These are phyloP conservation scores for Corchorus capsularis DNA, from an alignment of 345 rosid genomes.

Conservation along the genomic window DNA sequence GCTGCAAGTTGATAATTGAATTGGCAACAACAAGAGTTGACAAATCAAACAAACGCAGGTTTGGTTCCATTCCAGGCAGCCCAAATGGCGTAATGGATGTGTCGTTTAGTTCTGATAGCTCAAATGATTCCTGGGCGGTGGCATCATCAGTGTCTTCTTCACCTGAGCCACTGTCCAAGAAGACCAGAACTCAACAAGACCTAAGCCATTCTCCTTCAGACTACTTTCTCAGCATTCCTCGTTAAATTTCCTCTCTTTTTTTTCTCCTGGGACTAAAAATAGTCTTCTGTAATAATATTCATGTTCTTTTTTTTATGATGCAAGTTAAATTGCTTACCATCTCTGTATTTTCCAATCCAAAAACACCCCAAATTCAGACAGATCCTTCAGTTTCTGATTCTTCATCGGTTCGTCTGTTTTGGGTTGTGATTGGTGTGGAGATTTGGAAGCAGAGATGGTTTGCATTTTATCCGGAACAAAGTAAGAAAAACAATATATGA, in stretches of 20 bases:
- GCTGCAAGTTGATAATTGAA: conserved; percentile 47
- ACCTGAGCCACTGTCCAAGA: conserved; percentile 58
- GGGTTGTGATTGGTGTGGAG: conserved; percentile 23
- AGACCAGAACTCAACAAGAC: conserved; percentile 34
- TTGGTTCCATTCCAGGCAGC: conserved; percentile 55
- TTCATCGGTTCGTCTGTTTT: not conserved
- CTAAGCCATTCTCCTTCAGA: conserved; percentile 29
- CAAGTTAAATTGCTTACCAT: conserved; percentile 61
- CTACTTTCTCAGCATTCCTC: conserved; percentile 40
- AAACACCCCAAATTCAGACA: not conserved
- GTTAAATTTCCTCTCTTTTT: conserved; percentile 19
- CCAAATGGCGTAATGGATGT: conserved; percentile 70
- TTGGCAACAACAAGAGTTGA: conserved; percentile 26
- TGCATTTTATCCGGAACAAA: conserved; percentile 54
- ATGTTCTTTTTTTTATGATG: conserved; percentile 12
- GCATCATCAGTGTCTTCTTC: conserved; percentile 56
- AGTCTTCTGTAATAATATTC: conserved; percentile 27
- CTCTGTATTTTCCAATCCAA: conserved; percentile 42
- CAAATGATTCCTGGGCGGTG: conserved; percentile 54
- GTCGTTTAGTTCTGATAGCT: conserved; percentile 64
- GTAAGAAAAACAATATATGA: not conserved
- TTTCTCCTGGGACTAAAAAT: conserved; percentile 4
- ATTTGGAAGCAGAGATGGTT: conserved; percentile 50
- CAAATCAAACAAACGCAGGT: conserved; percentile 48
- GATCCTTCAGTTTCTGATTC: not conserved